Evolutionary conservation across 345 rosid genomes (phyloP).

Genomic region (Brassica carinata): DNA sequence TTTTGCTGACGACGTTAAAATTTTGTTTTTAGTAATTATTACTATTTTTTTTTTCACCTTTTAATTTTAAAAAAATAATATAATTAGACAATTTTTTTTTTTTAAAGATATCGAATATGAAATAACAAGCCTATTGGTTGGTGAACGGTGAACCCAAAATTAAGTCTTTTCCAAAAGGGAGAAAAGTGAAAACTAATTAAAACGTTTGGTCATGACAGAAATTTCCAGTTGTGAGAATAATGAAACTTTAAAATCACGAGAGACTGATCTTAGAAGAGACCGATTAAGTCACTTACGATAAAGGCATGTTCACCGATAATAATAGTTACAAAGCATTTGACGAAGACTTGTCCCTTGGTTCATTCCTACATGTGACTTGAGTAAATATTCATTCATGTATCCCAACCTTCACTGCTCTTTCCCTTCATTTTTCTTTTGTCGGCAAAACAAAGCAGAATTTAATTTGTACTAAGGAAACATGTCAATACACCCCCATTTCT

Average conservation of each 20-base stretch:
- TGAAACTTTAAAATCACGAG: background rate
- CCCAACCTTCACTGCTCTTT: conserved; percentile 14
- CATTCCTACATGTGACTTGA: conserved; percentile 23
- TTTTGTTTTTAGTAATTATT: too few species aligned
- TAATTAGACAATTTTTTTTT: too few species aligned
- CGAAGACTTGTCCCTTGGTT: conserved; percentile 6
- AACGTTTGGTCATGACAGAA: background rate
- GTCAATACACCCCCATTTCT: conserved; percentile 13
- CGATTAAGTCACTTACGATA: background rate
- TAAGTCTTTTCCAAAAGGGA: too few species aligned
- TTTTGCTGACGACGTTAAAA: too few species aligned
- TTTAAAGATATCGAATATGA: too few species aligned
- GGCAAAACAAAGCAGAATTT: conserved; percentile 17
- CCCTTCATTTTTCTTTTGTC: background rate
- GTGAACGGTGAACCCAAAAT: too few species aligned
- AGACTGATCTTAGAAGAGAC: background rate
- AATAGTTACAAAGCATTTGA: conserved; percentile 36
- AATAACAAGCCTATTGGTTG: too few species aligned
- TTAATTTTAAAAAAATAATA: too few species aligned
- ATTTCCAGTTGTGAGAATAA: background rate
- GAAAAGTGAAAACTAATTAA: too few species aligned
- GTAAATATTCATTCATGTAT: conserved; percentile 20
- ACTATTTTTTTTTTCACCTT: too few species aligned
- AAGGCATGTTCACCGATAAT: conserved; percentile 1
- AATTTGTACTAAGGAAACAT: conserved; percentile 13